Percentiles rank a stretch among this genome's conserved stretches.
Conservation (phyloP, 2,329 filamentous ascomycete genomes). For the Aspergillus quadrilineatus region DNA sequence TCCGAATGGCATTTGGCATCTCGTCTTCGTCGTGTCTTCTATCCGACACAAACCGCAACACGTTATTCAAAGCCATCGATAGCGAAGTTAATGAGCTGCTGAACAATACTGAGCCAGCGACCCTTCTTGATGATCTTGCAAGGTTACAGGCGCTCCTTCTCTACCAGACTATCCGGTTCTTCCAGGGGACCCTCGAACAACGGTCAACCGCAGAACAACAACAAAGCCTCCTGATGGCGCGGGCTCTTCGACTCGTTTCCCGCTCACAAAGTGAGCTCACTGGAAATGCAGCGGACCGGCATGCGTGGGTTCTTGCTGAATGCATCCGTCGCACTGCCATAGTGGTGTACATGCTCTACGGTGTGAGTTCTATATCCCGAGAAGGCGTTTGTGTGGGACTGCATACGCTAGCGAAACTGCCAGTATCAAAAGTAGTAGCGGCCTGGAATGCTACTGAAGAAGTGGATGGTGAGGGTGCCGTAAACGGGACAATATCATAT, state of each 20-base stretch:
- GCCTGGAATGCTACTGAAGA: neutral
- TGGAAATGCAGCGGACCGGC: neutral
- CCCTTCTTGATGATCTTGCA: neutral
- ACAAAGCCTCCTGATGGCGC: neutral
- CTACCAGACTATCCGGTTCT: slow-evolving; percentile 5
- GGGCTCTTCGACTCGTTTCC: neutral
- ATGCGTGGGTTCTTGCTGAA: slow-evolving; percentile 1
- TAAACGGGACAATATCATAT: neutral
- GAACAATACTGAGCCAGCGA: neutral
- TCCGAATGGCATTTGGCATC: slow-evolving; percentile 3
- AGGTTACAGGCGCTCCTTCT: slow-evolving; percentile 1
- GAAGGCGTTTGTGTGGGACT: slow-evolving; percentile 4
- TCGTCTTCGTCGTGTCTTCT: neutral
- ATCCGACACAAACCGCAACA: neutral
- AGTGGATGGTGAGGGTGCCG: neutral
- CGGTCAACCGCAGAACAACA: slow-evolving; percentile 1
- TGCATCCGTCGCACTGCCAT: slow-evolving; percentile 3
- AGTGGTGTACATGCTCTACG: slow-evolving; percentile 1
- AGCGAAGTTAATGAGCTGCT: slow-evolving; percentile 1
- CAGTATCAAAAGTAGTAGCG: neutral
- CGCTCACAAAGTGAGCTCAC: neutral
- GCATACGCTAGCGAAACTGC: slow-evolving; percentile 5
- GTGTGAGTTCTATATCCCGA: neutral
- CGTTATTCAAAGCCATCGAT: neutral
- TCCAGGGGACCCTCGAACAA: neutral